Evolutionary conservation across 768 basidiomycete species (phyloP).

Genomic region (Pulveroboletus ravenelii): DNA sequence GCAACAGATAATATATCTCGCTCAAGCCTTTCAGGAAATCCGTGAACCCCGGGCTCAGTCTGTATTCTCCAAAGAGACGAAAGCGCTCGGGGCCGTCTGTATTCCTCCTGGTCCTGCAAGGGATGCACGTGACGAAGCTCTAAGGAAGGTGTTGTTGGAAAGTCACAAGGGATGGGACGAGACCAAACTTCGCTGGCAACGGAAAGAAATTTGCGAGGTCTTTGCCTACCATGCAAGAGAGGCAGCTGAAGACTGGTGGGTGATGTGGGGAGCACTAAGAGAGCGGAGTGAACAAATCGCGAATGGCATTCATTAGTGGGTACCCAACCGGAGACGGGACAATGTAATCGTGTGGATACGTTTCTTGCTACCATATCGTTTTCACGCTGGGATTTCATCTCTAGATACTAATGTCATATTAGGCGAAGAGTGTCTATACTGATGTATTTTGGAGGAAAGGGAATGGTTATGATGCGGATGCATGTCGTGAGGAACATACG

Average conservation of each 20-base stretch:
- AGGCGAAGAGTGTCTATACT: not conserved
- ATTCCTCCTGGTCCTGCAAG: conserved; percentile 44
- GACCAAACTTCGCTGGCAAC: conserved; percentile 42
- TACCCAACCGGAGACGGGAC: conserved; percentile 1
- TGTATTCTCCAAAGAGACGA: conserved; percentile 42
- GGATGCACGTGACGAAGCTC: conserved; percentile 40
- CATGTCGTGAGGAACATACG: conserved; percentile 11
- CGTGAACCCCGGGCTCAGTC: conserved; percentile 45
- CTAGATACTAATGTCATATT: not conserved
- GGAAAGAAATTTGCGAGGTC: conserved; percentile 52
- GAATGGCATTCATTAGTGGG: conserved; percentile 8
- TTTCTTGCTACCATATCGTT: not conserved
- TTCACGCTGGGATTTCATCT: not conserved
- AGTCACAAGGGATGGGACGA: conserved; percentile 46
- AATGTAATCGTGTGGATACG: conserved; percentile 7
- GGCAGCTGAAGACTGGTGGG: conserved; percentile 64
- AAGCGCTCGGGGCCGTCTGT: conserved; percentile 40
- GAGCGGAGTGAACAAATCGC: conserved; percentile 32
- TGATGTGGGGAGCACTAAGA: conserved; percentile 49
- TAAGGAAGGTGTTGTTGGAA: conserved; percentile 19
- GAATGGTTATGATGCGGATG: conserved; percentile 15
- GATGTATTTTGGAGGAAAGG: not conserved
- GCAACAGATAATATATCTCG: conserved; percentile 46
- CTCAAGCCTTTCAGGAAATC: conserved; percentile 58
- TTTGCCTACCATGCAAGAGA: conserved; percentile 54